A percentile compares a stretch with the other conserved stretches of the same genome.
Conservation (phyloP, 192 early-diverging fungal species). For the Entomortierella chlamydospora region DNA sequence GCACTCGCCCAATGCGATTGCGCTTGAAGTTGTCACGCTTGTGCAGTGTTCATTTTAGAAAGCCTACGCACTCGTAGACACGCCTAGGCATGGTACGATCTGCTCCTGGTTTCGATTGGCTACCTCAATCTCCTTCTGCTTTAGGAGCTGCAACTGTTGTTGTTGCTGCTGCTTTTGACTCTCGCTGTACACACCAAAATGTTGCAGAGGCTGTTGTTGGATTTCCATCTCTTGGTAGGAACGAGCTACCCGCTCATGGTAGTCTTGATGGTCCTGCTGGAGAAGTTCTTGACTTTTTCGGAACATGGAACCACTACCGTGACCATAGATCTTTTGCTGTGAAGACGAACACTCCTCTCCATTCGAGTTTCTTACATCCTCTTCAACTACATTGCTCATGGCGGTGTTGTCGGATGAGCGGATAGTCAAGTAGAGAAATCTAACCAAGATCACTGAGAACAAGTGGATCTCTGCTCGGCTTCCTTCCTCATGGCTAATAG, state of each 20-base stretch:
- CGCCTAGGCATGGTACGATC: not conserved
- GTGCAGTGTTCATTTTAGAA: not conserved
- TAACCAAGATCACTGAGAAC: constrained; percentile 36
- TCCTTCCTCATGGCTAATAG: constrained; percentile 24
- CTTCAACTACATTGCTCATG: not conserved
- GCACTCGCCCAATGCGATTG: too few species aligned
- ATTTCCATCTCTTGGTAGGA: constrained; percentile 47
- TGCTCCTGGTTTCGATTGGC: constrained; percentile 3
- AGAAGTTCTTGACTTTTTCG: constrained; percentile 31
- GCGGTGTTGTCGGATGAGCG: not conserved
- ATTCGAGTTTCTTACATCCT: too few species aligned
- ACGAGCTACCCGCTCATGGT: constrained; percentile 7
- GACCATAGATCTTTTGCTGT: not conserved
- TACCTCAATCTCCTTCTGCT: not conserved
- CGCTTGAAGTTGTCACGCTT: too few species aligned
- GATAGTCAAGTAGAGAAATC: constrained; percentile 23
- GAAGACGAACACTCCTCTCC: not conserved
- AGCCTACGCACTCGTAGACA: not conserved
- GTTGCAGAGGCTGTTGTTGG: constrained; percentile 17
- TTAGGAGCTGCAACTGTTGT: constrained; percentile 5
- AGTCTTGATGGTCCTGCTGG: constrained; percentile 24
- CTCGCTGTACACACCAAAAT: constrained; percentile 32
- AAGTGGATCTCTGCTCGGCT: constrained; percentile 30
- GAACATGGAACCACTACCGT: not conserved
- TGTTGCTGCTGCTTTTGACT: constrained; percentile 12